A percentile compares a stretch with the other conserved stretches of the same genome.
Conservation (phyloP, 208 protist genomes). For the Trypanosoma platydactyli region DNA sequence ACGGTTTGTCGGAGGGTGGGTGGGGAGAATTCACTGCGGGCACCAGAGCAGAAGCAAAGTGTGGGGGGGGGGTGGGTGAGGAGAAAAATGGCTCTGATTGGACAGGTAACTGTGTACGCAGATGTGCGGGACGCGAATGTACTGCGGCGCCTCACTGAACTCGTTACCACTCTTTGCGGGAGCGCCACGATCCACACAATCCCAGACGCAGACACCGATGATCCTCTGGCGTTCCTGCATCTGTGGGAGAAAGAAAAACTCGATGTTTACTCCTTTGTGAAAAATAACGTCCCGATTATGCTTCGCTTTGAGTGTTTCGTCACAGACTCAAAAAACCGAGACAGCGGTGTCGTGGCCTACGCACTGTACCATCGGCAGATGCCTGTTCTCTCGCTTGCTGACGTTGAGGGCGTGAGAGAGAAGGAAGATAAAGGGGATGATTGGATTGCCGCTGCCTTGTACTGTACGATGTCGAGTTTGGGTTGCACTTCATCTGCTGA, state of each 20-base stretch:
- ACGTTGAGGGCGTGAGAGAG: background rate
- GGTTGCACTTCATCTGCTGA: constrained; percentile 8
- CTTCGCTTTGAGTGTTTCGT: constrained; percentile 50
- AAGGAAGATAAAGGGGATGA: constrained; percentile 7
- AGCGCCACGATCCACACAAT: constrained; percentile 2
- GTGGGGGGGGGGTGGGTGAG: background rate
- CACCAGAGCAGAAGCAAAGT: background rate
- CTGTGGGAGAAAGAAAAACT: constrained; percentile 54
- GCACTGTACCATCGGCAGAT: constrained; percentile 65
- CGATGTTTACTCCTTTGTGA: constrained; percentile 38
- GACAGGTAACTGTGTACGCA: constrained; percentile 29
- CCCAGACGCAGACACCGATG: background rate
- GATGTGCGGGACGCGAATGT: constrained; percentile 21
- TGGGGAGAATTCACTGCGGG: background rate
- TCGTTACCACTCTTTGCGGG: constrained; percentile 10
- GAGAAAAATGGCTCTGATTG: constrained; percentile 3
- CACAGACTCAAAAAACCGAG: constrained; percentile 32
- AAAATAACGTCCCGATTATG: constrained; percentile 44
- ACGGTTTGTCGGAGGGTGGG: too few species aligned
- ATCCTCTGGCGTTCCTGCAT: constrained; percentile 35
- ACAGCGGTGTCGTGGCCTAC: constrained; percentile 52
- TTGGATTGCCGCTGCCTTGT: constrained; percentile 23
- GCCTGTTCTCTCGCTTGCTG: constrained; percentile 52
- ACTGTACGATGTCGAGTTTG: constrained; percentile 1
- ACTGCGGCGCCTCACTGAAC: constrained; percentile 10